phyloP scores from a whole-genome alignment of 2,329 filamentous ascomycete species.

The Polychaeton citri region DNA sequence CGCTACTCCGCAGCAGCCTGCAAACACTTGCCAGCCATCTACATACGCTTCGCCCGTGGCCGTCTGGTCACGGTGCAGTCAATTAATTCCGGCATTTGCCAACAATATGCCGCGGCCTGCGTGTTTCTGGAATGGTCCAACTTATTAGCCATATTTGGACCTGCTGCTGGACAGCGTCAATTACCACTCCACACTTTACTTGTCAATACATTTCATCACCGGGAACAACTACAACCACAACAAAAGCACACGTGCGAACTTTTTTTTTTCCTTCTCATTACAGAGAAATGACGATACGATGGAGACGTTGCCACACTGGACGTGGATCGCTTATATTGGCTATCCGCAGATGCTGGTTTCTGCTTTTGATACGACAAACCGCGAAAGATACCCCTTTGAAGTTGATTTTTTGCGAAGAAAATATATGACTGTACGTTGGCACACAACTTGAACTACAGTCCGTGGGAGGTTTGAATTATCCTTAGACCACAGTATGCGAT shows the following conservation, averaged over 20 bases:
- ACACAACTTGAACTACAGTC: too few relatives aligned
- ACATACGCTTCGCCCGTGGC: background rate
- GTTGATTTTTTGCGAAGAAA: background rate
- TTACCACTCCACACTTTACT: background rate
- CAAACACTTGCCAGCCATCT: background rate
- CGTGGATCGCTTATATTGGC: background rate
- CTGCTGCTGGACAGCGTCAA: background rate
- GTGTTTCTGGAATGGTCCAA: background rate
- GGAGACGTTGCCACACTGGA: background rate
- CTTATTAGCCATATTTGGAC: background rate
- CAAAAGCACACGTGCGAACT: background rate
- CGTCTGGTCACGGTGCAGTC: background rate
- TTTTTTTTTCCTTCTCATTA: background rate
- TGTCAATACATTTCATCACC: background rate
- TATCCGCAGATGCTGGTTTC: too few relatives aligned
- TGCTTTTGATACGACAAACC: background rate
- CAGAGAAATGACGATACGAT: background rate
- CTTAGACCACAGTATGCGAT: too few relatives aligned
- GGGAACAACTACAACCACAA: background rate
- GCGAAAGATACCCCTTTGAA: background rate
- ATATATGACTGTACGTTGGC: too few relatives aligned
- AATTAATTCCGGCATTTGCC: background rate
- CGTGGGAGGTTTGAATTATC: too few relatives aligned
- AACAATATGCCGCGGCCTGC: background rate
- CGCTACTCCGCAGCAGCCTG: background rate